Base-by-base conservation (phyloP, 176 grass and related monocot species). In the Avena sativa region DNA sequence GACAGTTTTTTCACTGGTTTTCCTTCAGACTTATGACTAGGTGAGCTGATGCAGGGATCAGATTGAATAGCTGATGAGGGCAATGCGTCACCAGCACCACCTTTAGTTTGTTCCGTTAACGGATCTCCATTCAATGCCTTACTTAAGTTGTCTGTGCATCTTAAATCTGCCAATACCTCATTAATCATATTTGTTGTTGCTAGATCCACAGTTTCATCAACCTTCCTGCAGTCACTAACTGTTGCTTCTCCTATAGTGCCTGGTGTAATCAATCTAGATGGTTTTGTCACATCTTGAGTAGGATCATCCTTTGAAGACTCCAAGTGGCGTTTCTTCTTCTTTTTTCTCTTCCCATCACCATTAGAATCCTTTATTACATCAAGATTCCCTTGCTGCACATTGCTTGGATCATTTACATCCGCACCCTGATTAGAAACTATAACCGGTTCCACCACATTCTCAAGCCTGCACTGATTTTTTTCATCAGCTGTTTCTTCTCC, bases 341-440 rank as follows among this genome's bases (percentile, higher is more conserved):
- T 95, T 85, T 85, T 94, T 87, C 65, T 81, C 87, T 84, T 98
- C 28, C 77, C 69, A 88, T 85, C 82, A 88, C 57, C 86, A 89
- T 19, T 50, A 61, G 36, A 58, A 84, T 84, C 79, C 78, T 86
- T 85, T 69, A 64, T 80, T 49, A 90, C 36, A 78, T 44, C 82
- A 85, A 64, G 72, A 84, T 77, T 21, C 65, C 64, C 79, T 77
- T 81, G 80, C 50, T 59, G 55, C 47, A 83, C 79, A 87, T 92
- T 92, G 73, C 51, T 85, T 70, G 52, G 59, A 25, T 55, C 87
- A 86, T 83, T 76, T 26, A 79, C 71, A 87, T 64, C 50, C 80
- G 66, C 77, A 36, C 4, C 26, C 81, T 91, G 78, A 81, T 43
- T 76, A 86, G 44, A 77, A 90, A 55, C 15, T 15, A 13, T 50